Conservation (phyloP, 495 filamentous ascomycete species). For the Neurospora africana region DNA sequence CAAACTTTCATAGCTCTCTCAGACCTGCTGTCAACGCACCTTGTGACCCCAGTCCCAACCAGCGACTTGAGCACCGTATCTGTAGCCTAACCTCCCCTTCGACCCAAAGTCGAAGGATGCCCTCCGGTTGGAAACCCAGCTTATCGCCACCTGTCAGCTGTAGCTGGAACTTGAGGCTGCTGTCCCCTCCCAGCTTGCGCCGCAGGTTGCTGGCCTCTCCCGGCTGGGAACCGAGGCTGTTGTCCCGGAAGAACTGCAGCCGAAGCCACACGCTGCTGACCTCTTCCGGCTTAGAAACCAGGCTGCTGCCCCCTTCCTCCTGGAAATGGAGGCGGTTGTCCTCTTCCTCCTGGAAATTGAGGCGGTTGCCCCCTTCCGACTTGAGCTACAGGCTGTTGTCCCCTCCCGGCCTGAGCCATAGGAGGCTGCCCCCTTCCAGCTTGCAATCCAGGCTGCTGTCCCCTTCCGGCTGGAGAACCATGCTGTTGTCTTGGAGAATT, state of each 20-base stretch:
- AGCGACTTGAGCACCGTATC: background rate
- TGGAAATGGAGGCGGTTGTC: background rate
- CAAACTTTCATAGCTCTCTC: background rate
- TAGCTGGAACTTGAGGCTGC: background rate
- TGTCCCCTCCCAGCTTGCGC: background rate
- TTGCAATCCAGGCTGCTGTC: background rate
- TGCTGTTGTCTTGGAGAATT: background rate
- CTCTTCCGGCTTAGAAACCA: background rate
- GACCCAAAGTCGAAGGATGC: background rate
- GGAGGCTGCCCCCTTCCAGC: background rate
- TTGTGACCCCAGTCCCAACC: background rate
- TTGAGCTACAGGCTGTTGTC: background rate
- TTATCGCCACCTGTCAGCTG: background rate
- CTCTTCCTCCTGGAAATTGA: background rate
- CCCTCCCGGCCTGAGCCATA: background rate
- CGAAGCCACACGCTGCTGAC: background rate
- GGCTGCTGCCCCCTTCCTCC: background rate
- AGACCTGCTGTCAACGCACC: background rate
- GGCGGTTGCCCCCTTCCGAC: background rate
- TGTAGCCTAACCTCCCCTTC: background rate
- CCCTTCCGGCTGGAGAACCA: background rate
- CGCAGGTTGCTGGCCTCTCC: background rate
- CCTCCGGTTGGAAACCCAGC: background rate
- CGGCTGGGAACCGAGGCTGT: background rate
- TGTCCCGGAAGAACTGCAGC: background rate